Evolutionary conservation across 352 stramenopile genomes (phyloP), one percentile per base, ranked within the genome.

Genomic region (Phytophthora tubulina): DNA sequence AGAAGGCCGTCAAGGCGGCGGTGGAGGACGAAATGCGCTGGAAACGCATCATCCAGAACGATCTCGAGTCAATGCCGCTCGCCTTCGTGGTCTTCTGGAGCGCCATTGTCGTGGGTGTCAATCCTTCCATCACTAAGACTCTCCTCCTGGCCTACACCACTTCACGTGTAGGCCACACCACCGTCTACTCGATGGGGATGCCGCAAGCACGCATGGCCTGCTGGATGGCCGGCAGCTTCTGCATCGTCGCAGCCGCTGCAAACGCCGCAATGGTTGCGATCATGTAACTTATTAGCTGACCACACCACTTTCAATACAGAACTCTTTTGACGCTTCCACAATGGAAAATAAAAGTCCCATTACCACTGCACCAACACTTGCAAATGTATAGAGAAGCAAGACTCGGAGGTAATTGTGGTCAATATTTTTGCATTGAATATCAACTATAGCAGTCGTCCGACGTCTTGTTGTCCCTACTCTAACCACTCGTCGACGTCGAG

Each of bases 1-100:
- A 81, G 21, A 80, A 82, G 63, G 33, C 57, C 3, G 45, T 80
- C 35, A 75, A 77, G 46, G 31, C 57, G 0, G 75, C 73, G 2
- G 53, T 61, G 14, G 60, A 78, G 45, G 56, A 73, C 31, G 80
- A 88, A 38, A 67, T 79, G 67, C 82, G 82, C n/a, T 90, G 82
- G 80, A 81, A 83, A 31, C 74, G 79, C 31, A 89, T 90, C 50
- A 71, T 86, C 49, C 69, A 77, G 39, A 90, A 90, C 72, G 82
- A 90, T 48, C 58, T 88, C 35, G 82, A 90, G 67, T 87, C 81
- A 33, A 81, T 90, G 46, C 82, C 81, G 15, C 58, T 91, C 7
- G 81, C 76, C 10, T 72, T 89, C 42, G 61, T 82, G 10, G 77
- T 89, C 45, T 89, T 87, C 61, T 75, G 61, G 48, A 69, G 48